These are phyloP conservation scores for Penicillium glabrum DNA, from an alignment of 2,329 filamentous ascomycete genomes.

Conservation along the genomic window DNA sequence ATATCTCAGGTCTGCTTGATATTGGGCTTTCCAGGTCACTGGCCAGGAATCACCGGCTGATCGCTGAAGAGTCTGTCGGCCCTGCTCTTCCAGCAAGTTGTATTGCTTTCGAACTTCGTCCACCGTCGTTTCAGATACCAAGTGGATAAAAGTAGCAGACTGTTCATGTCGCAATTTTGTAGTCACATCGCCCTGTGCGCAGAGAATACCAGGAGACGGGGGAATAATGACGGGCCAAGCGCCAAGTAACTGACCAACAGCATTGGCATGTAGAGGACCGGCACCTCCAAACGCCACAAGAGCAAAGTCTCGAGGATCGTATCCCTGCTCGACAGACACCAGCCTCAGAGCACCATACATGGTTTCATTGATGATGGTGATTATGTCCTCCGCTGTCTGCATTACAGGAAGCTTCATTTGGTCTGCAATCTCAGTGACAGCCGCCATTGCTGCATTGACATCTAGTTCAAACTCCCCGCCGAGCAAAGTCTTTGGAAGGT, in stretches of 20 bases:
- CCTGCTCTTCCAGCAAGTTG: slow-evolving; percentile 32
- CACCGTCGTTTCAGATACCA: slow-evolving; percentile 37
- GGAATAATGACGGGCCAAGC: slow-evolving; percentile 56
- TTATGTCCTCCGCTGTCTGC: slow-evolving; percentile 50
- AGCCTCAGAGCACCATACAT: slow-evolving; percentile 54
- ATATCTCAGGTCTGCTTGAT: slow-evolving; percentile 50
- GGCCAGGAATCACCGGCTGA: slow-evolving; percentile 33
- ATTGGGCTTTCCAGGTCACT: slow-evolving; percentile 33
- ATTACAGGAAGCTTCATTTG: slow-evolving; percentile 47
- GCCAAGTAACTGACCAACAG: slow-evolving; percentile 50
- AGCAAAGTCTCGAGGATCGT: slow-evolving; percentile 52
- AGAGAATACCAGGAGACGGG: slow-evolving; percentile 51
- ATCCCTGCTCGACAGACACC: slow-evolving; percentile 54
- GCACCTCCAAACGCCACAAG: slow-evolving; percentile 54
- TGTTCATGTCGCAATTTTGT: slow-evolving; percentile 52
- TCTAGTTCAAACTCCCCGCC: slow-evolving; percentile 50
- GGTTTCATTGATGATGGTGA: slow-evolving; percentile 52
- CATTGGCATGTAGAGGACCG: slow-evolving; percentile 53
- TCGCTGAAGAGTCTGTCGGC: slow-evolving; percentile 39
- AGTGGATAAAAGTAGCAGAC: slow-evolving; percentile 47
- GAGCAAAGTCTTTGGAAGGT: slow-evolving; percentile 47
- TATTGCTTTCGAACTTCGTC: slow-evolving; percentile 36
- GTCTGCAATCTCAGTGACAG: slow-evolving; percentile 45
- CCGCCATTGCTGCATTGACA: slow-evolving; percentile 41
- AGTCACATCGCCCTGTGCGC: slow-evolving; percentile 52